A percentile compares a stretch with the other conserved stretches of the same genome.
phyloP scores from a whole-genome alignment of 805 yeast genomes.

The Metschnikowia koreensis region DNA sequence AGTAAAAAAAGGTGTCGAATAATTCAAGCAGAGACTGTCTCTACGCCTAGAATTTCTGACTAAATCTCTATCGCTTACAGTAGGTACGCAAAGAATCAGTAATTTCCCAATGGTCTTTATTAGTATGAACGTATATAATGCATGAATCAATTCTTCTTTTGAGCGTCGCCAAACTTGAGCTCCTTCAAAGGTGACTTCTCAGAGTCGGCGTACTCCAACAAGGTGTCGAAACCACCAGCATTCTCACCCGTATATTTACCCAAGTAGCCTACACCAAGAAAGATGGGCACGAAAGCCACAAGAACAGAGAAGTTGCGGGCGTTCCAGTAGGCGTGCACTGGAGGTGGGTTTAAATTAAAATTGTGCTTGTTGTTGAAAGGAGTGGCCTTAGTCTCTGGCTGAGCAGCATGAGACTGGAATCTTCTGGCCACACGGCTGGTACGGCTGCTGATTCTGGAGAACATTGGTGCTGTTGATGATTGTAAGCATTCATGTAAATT shows the following conservation, averaged over 20 bases:
- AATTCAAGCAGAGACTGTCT: no score
- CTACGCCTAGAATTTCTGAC: no score
- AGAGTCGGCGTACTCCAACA: conserved; percentile 34
- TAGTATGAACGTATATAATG: conserved; percentile 10
- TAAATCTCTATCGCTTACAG: no score
- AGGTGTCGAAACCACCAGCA: conserved; percentile 31
- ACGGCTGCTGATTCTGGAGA: conserved; percentile 27
- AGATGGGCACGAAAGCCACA: conserved; percentile 39
- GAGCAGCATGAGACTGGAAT: conserved; percentile 27
- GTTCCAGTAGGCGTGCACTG: conserved; percentile 46
- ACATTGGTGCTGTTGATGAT: conserved; percentile 21
- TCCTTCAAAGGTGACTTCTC: conserved; percentile 40
- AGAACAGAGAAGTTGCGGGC: conserved; percentile 35
- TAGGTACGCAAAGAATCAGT: no score
- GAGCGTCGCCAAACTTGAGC: conserved; percentile 39
- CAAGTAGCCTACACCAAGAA: conserved; percentile 33
- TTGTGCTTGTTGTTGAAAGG: conserved; percentile 42
- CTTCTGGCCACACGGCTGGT: conserved; percentile 25
- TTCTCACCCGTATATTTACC: conserved; percentile 31
- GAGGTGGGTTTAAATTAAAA: conserved; percentile 45
- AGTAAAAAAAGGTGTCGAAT: no score
- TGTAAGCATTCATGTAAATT: conserved; percentile 5
- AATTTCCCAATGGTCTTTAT: background rate
- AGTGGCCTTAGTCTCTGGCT: conserved; percentile 20
- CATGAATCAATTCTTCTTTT: conserved; percentile 19